phyloP scores from a whole-genome alignment of 2,329 filamentous ascomycete genomes.

The Neopestalotiopsis rosae region DNA sequence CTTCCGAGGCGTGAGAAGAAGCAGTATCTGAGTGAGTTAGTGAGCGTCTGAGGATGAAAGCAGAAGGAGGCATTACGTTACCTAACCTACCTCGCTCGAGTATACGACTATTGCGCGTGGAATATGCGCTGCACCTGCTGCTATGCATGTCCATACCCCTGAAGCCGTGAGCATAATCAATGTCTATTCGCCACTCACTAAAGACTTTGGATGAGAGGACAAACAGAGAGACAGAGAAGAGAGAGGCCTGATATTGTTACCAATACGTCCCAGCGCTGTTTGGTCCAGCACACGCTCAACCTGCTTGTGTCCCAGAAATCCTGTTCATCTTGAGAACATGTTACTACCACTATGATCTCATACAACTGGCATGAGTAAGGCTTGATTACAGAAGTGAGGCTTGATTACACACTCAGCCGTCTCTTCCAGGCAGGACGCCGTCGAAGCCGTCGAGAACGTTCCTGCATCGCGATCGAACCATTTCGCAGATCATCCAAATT shows the following conservation, averaged over 20 bases:
- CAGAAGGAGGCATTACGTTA: not conserved
- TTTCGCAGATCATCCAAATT: not conserved
- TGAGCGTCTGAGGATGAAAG: not conserved
- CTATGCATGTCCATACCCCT: not conserved
- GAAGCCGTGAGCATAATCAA: not conserved
- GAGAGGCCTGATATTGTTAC: not conserved
- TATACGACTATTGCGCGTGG: not conserved
- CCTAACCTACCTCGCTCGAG: not conserved
- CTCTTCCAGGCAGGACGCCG: not conserved
- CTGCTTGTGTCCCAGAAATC: not conserved
- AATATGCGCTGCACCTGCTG: not conserved
- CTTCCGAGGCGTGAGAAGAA: not conserved
- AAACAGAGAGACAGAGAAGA: too few species aligned
- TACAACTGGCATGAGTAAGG: not conserved
- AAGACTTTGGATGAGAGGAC: not conserved
- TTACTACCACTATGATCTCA: conserved; percentile 5
- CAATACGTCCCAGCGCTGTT: not conserved
- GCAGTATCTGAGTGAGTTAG: not conserved
- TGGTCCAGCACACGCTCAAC: not conserved
- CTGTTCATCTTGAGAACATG: not conserved
- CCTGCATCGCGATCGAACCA: conserved; percentile 1
- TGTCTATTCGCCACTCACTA: not conserved
- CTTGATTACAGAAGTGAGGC: not conserved
- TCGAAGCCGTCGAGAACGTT: conserved; percentile 3
- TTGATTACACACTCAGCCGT: conserved; percentile 1